phyloP scores from a whole-genome alignment of 192 early-diverging fungal genomes.

The Pecoramyces ruminantium region DNA sequence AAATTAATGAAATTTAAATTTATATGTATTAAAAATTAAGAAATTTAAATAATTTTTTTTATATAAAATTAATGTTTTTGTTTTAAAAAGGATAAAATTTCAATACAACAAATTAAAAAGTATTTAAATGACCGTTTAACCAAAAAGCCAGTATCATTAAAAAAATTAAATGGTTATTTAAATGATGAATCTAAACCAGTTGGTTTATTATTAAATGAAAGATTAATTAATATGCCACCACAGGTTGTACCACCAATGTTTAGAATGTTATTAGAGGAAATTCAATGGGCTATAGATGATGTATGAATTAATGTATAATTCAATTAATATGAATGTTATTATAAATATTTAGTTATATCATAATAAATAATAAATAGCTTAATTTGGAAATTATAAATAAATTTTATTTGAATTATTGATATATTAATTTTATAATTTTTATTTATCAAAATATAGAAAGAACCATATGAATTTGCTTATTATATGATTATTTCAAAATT shows the following conservation, averaged over 20 bases:
- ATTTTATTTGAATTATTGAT: too few relatives aligned
- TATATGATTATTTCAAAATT: conserved; percentile 63
- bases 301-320: too few relatives aligned
- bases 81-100: neutral
- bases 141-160: neutral
- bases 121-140: neutral
- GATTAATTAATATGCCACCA: conserved; percentile 93
- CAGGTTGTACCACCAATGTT: conserved; percentile 82
- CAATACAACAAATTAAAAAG: neutral
- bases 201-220: conserved; percentile 65
- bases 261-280: conserved; percentile 70
- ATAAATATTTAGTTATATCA: too few relatives aligned
- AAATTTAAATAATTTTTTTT: too few relatives aligned
- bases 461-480: conserved; percentile 67
- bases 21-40: too few relatives aligned
- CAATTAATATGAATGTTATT: too few relatives aligned
- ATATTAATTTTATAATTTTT: neutral
- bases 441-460: conserved; percentile 18
- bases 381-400: too few relatives aligned
- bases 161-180: neutral
- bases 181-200: conserved; percentile 9
- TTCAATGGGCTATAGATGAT: conserved; percentile 52
- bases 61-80: too few relatives aligned
- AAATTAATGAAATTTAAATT: neutral
- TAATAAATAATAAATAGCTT: too few relatives aligned